Conservation (phyloP, 805 yeast species). For the Maudiozyma pseudohumilis region DNA sequence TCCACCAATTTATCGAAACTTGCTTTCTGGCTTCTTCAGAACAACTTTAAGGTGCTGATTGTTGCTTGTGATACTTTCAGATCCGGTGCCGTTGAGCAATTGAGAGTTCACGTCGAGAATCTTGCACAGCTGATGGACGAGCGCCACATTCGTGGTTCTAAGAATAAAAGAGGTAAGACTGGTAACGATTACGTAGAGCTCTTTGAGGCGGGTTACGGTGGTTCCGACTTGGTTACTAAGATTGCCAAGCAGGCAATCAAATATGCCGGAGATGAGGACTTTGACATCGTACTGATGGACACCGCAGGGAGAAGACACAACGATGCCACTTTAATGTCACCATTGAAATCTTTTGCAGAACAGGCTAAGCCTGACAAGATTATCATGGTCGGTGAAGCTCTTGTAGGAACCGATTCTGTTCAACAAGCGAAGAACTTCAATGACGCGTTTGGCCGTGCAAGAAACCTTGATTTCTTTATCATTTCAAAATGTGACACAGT, state of each 20-base stretch:
- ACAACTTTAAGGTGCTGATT: conserved; percentile 73
- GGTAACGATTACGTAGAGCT: conserved; percentile 49
- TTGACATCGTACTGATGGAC: conserved; percentile 84
- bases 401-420: conserved; percentile 95
- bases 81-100: conserved; percentile 97
- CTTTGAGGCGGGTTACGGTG: conserved; percentile 93
- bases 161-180: conserved; percentile 29
- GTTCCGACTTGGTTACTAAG: conserved; percentile 86
- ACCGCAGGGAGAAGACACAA: conserved; percentile 98
- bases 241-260: conserved; percentile 88
- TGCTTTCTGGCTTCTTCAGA: conserved; percentile 92
- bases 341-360: conserved; percentile 86
- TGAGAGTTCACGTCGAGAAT: conserved; percentile 86
- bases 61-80: conserved; percentile 98
- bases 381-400: conserved; percentile 97
- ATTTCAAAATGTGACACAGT: conserved; percentile 95
- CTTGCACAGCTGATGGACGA: conserved; percentile 55
- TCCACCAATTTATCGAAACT: conserved; percentile 90
- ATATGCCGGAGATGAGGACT: conserved; percentile 56
- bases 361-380: conserved; percentile 94
- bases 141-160: conserved; percentile 29
- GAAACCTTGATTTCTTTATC: conserved; percentile 81
- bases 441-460: conserved; percentile 76
- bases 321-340: conserved; percentile 91
- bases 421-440: conserved; percentile 91